Evolutionary conservation across 345 rosid genomes (phyloP).

Genomic region (Moricandia moricandioides): DNA sequence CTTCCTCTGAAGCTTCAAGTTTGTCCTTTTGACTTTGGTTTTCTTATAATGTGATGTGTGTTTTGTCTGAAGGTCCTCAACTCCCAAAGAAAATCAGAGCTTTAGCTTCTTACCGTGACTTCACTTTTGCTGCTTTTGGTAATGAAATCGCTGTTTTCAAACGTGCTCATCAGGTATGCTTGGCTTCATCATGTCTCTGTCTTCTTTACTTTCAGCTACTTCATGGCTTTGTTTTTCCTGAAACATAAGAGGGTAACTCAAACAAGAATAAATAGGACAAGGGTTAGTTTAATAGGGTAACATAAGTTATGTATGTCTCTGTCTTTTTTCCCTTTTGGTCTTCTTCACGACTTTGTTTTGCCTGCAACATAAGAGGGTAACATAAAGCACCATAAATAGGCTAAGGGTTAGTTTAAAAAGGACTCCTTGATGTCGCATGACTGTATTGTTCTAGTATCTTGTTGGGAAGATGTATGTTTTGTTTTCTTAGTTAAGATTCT

Average conservation of each 20-base stretch:
- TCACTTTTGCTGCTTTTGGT: constrained; percentile 80
- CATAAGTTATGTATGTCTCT: constrained; percentile 65
- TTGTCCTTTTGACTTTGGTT: neutral
- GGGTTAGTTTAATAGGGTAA: neutral
- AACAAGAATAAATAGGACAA: neutral
- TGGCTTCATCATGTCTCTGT: constrained; percentile 2
- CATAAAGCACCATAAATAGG: neutral
- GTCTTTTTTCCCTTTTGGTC: neutral
- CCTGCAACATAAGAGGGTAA: neutral
- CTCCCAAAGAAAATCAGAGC: constrained; percentile 88
- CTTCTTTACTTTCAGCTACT: neutral
- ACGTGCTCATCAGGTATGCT: constrained; percentile 87
- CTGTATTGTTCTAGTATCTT: neutral
- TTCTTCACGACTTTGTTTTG: neutral
- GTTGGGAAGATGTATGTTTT: neutral
- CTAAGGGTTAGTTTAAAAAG: neutral
- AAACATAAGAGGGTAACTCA: neutral
- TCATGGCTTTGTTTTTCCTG: neutral
- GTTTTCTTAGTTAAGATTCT: neutral
- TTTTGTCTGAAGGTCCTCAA: constrained; percentile 60
- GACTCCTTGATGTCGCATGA: neutral
- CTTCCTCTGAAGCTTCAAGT: neutral
- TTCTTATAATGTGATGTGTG: constrained; percentile 5
- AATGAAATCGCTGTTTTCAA: constrained; percentile 68
- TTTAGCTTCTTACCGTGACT: constrained; percentile 77